Evolutionary conservation across 192 early-diverging fungal species (phyloP), one percentile per base, ranked within the genome.

Genomic region (Geranomyces variabilis): DNA sequence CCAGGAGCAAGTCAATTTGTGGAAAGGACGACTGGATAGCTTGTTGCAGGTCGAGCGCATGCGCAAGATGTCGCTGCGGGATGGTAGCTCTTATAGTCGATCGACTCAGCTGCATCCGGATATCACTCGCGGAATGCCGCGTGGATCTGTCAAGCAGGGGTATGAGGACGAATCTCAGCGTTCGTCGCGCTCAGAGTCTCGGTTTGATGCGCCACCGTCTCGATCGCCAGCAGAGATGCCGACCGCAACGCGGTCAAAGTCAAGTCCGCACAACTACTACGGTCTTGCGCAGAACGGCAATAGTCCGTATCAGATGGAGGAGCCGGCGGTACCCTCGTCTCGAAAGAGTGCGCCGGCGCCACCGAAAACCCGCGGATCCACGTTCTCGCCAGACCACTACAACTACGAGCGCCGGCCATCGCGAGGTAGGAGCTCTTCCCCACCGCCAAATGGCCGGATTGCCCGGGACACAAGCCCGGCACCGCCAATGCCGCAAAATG

Each of bases 1-100:
- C 67, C 90, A 90, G 73, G 97, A 99, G 71, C 95, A 96, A 75
- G 86, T 95, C n/a, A 88, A 86, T 66, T 84, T 91, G 69, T 99
- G 97, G 97, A 87, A 91, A 71, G 66, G 70, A 41, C 89, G 93
- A 2, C 76, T 99, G 31, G 86, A 88, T 66, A 79, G 90, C 33
- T 79, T 95, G 51, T 78, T 83, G 24, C 30, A 61, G 31, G 43
- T 49, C 7, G 62, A 77, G 47, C 69, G 63, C 14, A 65, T 77
- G 63, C 46, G 48, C 36, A 72, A 67, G 58, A 21, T 66, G 58
- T 63, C 63, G 6, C 51, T 70, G n/a, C 43, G 63, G 28, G 58
- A 61, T 15, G 60, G 34, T 12, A 75, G 64, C 48, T 51, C 61
- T 15, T 70, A 75, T 47, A 51, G 45, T 10, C 46, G 48, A 4